Percentiles rank a stretch among this genome's conserved stretches.
Conservation (phyloP, 306 rosid species). For the Glycine tomentella region DNA sequence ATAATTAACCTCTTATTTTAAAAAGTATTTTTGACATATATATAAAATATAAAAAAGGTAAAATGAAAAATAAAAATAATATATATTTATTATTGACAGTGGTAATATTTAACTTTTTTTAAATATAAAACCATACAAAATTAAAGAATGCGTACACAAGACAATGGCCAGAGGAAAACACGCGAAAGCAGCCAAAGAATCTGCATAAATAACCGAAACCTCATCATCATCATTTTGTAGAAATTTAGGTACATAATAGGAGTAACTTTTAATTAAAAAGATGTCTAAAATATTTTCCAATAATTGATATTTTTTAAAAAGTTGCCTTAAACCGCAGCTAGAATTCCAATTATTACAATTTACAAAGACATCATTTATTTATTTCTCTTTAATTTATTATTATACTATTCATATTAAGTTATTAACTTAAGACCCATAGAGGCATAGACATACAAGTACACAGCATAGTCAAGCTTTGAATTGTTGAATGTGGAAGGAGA, state of each 20-base stretch:
- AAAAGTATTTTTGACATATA: too few relatives aligned
- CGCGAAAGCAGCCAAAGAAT: conserved; percentile 29
- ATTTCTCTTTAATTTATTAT: not conserved
- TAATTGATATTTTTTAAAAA: not conserved
- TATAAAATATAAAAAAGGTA: not conserved
- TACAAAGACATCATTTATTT: not conserved
- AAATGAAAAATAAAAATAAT: not conserved
- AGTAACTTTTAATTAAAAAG: not conserved
- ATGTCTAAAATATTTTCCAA: not conserved
- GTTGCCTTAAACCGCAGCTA: not conserved
- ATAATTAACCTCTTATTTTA: too few relatives aligned
- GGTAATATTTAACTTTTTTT: too few relatives aligned
- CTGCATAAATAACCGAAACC: conserved; percentile 31
- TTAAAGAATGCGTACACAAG: not conserved
- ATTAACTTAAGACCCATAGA: not conserved
- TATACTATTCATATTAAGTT: not conserved
- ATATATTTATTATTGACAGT: too few relatives aligned
- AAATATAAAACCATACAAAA: not conserved
- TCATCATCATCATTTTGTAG: not conserved
- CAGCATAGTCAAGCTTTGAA: conserved; percentile 47
- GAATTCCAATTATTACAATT: not conserved
- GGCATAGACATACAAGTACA: not conserved
- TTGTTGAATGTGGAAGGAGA: conserved; percentile 31
- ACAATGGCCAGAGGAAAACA: conserved; percentile 20
- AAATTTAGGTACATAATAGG: too few relatives aligned